Conservation (phyloP, 108 stramenopile species). For the Ochromonas danica region DNA sequence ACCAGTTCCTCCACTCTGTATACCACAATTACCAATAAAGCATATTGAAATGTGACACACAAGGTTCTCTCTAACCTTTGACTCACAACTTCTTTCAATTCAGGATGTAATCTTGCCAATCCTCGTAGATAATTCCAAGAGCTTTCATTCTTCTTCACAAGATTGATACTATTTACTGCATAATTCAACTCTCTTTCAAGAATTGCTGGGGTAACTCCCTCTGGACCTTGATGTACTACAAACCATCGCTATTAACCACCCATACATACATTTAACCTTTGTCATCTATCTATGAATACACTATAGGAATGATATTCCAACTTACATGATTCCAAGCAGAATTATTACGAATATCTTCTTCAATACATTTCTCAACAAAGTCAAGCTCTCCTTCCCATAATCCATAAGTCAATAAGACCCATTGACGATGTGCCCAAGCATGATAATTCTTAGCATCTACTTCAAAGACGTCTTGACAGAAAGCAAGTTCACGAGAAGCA, state of each 20-base stretch:
- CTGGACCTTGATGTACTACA: slow-evolving; percentile 60
- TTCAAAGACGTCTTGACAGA: slow-evolving; percentile 68
- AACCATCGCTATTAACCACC: slow-evolving; percentile 69
- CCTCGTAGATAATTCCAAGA: slow-evolving; percentile 57
- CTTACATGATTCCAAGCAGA: slow-evolving; percentile 88
- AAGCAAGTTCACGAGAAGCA: slow-evolving; percentile 71
- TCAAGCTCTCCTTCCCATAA: slow-evolving; percentile 64
- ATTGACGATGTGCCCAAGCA: slow-evolving; percentile 80
- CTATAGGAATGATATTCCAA: background rate
- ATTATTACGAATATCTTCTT: slow-evolving; percentile 86
- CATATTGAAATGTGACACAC: background rate
- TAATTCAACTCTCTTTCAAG: slow-evolving; percentile 42
- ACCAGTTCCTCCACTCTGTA: background rate
- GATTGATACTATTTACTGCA: slow-evolving; percentile 38
- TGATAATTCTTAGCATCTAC: slow-evolving; percentile 97
- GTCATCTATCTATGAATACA: background rate
- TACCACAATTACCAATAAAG: background rate
- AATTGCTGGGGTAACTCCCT: slow-evolving; percentile 3
- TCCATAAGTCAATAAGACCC: background rate
- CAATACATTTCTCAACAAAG: slow-evolving; percentile 63
- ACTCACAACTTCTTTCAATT: background rate
- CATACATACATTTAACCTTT: background rate
- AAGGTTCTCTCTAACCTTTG: background rate
- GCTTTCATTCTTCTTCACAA: slow-evolving; percentile 53
- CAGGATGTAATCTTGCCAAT: background rate